These are phyloP conservation scores for Papiliotrema fonsecae DNA, from an alignment of 1,284 basidiomycete genomes.

Conservation along the genomic window DNA sequence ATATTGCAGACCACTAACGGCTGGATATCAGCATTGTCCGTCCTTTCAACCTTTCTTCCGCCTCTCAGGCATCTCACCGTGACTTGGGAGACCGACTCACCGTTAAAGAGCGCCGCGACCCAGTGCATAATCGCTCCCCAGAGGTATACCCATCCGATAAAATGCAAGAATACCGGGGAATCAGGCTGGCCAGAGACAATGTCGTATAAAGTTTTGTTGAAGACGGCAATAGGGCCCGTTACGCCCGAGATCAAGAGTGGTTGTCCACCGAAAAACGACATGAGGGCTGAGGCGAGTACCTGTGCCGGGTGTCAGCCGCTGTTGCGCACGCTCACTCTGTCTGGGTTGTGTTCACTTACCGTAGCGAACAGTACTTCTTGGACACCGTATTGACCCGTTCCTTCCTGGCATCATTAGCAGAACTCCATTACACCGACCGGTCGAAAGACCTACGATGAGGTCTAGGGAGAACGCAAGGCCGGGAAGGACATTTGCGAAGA, in stretches of 20 bases:
- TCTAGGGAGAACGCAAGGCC: conserved; percentile 91
- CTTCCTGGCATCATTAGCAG: no score
- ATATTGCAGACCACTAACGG: conserved; percentile 75
- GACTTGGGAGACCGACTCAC: conserved; percentile 48
- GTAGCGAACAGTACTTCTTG: conserved; percentile 64
- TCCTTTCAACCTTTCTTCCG: no score
- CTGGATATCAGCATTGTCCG: conserved; percentile 48
- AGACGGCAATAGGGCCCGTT: conserved; percentile 86
- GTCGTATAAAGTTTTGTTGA: conserved; percentile 84
- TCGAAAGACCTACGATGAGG: conserved; percentile 58
- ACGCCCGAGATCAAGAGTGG: conserved; percentile 91
- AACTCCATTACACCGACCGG: background rate
- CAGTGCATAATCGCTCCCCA: conserved; percentile 93
- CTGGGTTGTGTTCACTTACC: conserved; percentile 16
- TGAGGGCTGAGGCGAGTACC: conserved; percentile 69
- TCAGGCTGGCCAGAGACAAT: conserved; percentile 56
- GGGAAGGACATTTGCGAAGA: conserved; percentile 59
- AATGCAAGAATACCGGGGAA: conserved; percentile 69
- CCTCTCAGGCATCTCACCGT: background rate
- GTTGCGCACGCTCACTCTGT: no score
- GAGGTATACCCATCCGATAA: conserved; percentile 86
- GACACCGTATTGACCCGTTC: conserved; percentile 82
- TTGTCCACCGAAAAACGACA: conserved; percentile 82
- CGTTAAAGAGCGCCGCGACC: conserved; percentile 77
- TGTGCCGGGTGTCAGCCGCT: conserved; percentile 79